phyloP scores from a whole-genome alignment of 2,329 filamentous ascomycete species.

The Xylaria sp. region DNA sequence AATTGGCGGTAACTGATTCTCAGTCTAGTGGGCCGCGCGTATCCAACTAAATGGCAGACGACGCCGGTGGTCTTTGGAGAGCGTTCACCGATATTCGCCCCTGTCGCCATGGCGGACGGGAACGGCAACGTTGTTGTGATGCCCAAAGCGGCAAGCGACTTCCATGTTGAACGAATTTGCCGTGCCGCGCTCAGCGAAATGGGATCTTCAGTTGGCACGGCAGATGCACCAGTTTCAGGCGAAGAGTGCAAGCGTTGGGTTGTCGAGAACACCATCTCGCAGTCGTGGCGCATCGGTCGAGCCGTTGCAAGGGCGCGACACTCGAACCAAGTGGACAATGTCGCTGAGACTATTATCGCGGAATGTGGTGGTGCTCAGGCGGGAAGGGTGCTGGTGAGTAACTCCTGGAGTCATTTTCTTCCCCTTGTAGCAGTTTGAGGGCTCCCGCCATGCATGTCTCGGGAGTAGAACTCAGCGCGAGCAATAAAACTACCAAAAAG shows the following conservation, averaged over 20 bases:
- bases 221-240: constrained; percentile 55
- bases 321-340: constrained; percentile 56
- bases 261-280: constrained; percentile 58
- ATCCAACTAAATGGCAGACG: constrained; percentile 61
- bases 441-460: too few relatives aligned
- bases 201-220: constrained; percentile 58
- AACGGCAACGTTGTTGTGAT: constrained; percentile 49
- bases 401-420: too few relatives aligned
- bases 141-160: constrained; percentile 52
- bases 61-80: constrained; percentile 59
- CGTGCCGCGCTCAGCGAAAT: constrained; percentile 60
- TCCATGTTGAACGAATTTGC: constrained; percentile 55
- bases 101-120: constrained; percentile 56
- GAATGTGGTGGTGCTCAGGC: constrained; percentile 60
- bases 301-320: constrained; percentile 59
- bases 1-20: too few relatives aligned
- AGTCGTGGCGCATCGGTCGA: constrained; percentile 64
- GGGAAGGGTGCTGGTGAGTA: constrained; percentile 62
- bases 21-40: constrained; percentile 62
- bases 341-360: constrained; percentile 63
- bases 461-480: too few relatives aligned
- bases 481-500: too few relatives aligned
- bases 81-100: constrained; percentile 48
- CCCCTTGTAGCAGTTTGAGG: too few relatives aligned
- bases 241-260: constrained; percentile 57